These are phyloP conservation scores for Cryptococcus neoformans DNA, from an alignment of 1,284 basidiomycete genomes.

Conservation along the genomic window DNA sequence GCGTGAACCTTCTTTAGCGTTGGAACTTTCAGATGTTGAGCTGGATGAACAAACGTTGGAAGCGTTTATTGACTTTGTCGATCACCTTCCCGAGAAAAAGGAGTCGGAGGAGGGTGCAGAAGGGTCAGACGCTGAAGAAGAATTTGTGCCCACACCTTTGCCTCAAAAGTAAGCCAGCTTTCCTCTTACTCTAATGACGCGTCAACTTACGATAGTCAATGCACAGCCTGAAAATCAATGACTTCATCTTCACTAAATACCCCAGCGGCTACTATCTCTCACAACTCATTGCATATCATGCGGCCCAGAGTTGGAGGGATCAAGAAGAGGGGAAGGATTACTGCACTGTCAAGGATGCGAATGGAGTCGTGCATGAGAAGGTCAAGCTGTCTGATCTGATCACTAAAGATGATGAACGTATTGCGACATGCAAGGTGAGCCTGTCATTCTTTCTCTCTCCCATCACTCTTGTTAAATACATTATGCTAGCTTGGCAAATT, in stretches of 20 bases:
- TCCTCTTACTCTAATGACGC: not conserved
- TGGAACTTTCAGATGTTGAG: slow-evolving; percentile 8
- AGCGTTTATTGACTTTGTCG: not conserved
- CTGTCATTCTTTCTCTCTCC: not conserved
- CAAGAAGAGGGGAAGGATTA: slow-evolving; percentile 14
- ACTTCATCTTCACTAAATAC: slow-evolving; percentile 7
- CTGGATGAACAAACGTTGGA: not conserved
- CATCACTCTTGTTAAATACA: not conserved
- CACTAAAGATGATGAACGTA: slow-evolving; percentile 18
- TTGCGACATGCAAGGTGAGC: slow-evolving; percentile 28
- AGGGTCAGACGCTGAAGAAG: not conserved
- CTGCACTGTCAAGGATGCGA: slow-evolving; percentile 12
- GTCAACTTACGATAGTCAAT: not conserved
- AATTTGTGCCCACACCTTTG: not conserved
- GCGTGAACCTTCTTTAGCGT: no score
- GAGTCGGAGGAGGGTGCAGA: not conserved
- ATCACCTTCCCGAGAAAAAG: not conserved
- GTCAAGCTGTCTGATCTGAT: slow-evolving; percentile 13
- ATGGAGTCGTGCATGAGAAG: slow-evolving; percentile 6
- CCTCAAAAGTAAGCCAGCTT: slow-evolving; percentile 4
- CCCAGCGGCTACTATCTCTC: slow-evolving; percentile 5
- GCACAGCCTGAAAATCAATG: not conserved
- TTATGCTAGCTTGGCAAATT: slow-evolving; percentile 16
- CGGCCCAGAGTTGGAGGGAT: slow-evolving; percentile 10
- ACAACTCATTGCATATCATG: slow-evolving; percentile 9